These are phyloP conservation scores for Mucor ambiguus DNA, from an alignment of 371 early-diverging fungal genomes.

Conservation along the genomic window DNA sequence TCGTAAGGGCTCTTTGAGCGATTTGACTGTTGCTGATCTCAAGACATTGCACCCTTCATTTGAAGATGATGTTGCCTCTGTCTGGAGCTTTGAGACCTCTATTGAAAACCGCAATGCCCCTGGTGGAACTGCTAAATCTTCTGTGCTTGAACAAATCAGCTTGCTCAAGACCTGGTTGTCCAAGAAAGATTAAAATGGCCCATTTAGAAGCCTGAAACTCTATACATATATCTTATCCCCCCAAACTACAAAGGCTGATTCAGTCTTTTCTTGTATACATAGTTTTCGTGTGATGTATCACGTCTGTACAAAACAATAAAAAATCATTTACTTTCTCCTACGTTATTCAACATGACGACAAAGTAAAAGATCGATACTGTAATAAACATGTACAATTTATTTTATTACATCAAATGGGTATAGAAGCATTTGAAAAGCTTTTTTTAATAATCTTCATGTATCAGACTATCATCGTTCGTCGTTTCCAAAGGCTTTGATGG, in stretches of 20 bases:
- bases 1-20: conserved; percentile 65
- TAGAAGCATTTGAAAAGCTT: background rate
- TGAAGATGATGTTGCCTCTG: conserved; percentile 73
- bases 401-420: background rate
- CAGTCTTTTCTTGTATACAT: too few species aligned
- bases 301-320: too few species aligned
- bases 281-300: too few species aligned
- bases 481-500: background rate
- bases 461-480: background rate
- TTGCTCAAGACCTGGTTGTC: conserved; percentile 69
- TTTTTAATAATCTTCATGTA: background rate
- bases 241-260: too few species aligned
- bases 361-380: too few species aligned
- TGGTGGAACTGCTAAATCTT: conserved; percentile 87
- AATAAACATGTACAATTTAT: too few species aligned
- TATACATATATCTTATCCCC: too few species aligned
- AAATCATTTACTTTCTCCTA: too few species aligned
- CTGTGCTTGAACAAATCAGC: conserved; percentile 81
- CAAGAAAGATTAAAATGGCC: conserved; percentile 4
- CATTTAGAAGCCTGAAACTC: too few species aligned
- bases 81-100: conserved; percentile 88
- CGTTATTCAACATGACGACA: too few species aligned
- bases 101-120: conserved; percentile 85
- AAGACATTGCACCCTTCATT: conserved; percentile 84
- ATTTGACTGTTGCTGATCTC: conserved; percentile 76